These are phyloP conservation scores for Leccinum subgranulosum DNA, from an alignment of 768 basidiomycete species.

Conservation along the genomic window DNA sequence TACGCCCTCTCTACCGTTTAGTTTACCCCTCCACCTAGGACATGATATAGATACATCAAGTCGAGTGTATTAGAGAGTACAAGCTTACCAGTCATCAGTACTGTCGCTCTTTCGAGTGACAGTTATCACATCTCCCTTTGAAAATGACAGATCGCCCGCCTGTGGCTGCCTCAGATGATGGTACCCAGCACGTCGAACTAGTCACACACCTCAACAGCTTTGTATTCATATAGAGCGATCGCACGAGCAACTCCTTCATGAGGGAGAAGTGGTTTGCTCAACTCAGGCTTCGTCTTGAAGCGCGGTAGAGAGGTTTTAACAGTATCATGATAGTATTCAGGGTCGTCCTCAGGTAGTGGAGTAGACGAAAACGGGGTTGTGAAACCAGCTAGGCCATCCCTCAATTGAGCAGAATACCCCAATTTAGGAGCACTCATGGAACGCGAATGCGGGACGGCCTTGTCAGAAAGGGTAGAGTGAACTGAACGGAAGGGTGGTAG, in stretches of 20 bases:
- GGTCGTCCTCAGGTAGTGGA: slow-evolving; percentile 21
- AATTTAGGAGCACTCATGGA: slow-evolving; percentile 31
- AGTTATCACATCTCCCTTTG: slow-evolving; percentile 70
- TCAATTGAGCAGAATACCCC: slow-evolving; percentile 11
- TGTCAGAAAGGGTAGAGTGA: slow-evolving; percentile 33
- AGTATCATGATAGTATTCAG: slow-evolving; percentile 7
- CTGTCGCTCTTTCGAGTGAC: slow-evolving; percentile 69
- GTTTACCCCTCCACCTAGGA: slow-evolving; percentile 75
- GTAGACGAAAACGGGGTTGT: slow-evolving; percentile 28
- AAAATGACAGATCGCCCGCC: slow-evolving; percentile 73
- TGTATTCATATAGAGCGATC: slow-evolving; percentile 71
- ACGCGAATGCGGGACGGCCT: slow-evolving; percentile 31
- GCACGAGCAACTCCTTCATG: slow-evolving; percentile 67
- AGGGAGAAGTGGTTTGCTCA: slow-evolving; percentile 45
- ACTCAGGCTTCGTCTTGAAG: slow-evolving; percentile 49
- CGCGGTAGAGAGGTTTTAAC: slow-evolving; percentile 25
- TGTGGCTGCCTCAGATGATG: slow-evolving; percentile 27
- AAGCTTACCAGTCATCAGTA: slow-evolving; percentile 66
- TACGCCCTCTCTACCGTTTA: slow-evolving; percentile 56
- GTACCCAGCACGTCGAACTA: not conserved
- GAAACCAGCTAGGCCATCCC: slow-evolving; percentile 7
- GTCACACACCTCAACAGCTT: slow-evolving; percentile 61
- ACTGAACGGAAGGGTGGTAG: slow-evolving; percentile 33
- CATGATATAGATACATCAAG: not conserved
- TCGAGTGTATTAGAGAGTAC: not conserved